Percentiles rank a stretch among this genome's conserved stretches.
These are phyloP conservation scores for Cynara cardunculus DNA, from an alignment of 129 eudicot genomes.

Conservation along the genomic window DNA sequence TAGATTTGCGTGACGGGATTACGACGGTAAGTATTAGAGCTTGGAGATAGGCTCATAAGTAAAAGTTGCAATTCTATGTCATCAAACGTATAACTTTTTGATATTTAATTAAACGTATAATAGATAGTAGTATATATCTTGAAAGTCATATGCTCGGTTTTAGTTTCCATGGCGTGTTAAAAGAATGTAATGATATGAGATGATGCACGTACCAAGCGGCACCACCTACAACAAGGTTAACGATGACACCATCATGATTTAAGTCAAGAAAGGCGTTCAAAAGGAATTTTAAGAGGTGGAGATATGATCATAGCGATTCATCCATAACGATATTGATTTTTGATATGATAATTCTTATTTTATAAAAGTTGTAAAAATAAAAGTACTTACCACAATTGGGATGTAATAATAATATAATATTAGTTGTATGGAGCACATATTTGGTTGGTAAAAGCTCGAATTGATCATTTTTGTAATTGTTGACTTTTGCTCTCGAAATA, in stretches of 20 bases:
- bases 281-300: neutral
- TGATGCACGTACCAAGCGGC: neutral
- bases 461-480: neutral
- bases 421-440: no score
- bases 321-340: neutral
- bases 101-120: no score
- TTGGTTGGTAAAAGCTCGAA: neutral
- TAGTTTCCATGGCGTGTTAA: neutral
- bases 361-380: neutral
- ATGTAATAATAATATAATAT: no score
- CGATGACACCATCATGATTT: neutral
- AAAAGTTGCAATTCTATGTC: neutral
- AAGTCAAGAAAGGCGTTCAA: neutral
- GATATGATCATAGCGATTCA: neutral
- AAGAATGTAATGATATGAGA: no score
- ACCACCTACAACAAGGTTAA: neutral
- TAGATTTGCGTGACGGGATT: neutral
- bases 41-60: neutral
- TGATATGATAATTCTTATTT: neutral
- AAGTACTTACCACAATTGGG: neutral
- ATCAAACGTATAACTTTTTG: neutral
- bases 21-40: neutral
- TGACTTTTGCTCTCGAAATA: neutral
- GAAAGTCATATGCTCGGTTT: neutral
- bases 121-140: no score